Percentiles rank a stretch among this genome's conserved stretches.
phyloP scores from a whole-genome alignment of 768 basidiomycete genomes.

The Exsudoporus frostii region DNA sequence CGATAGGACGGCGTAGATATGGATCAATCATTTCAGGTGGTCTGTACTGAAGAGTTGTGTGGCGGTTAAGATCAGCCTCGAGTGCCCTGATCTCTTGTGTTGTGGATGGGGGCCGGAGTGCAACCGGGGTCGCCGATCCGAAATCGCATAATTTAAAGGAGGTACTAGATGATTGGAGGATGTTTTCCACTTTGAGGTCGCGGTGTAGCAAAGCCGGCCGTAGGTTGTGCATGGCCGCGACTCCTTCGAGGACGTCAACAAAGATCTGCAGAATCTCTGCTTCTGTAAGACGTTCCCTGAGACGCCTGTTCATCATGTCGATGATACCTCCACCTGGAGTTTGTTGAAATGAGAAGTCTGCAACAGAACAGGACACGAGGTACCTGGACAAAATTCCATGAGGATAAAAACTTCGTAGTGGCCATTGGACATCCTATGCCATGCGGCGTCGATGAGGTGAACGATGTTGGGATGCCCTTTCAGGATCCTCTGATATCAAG shows the following conservation, averaged over 20 bases:
- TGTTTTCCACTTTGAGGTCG: conserved; percentile 99
- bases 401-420: conserved; percentile 95
- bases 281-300: conserved; percentile 92
- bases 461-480: conserved; percentile 95
- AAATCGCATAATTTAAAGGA: conserved; percentile 98
- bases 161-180: conserved; percentile 80
- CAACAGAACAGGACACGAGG: conserved; percentile 14
- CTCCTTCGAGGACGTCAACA: conserved; percentile 94
- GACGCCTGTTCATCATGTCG: conserved; percentile 98
- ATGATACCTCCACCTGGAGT: conserved; percentile 90
- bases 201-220: conserved; percentile 90
- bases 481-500: conserved; percentile 66
- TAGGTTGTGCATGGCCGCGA: conserved; percentile 94
- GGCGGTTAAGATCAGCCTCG: conserved; percentile 88
- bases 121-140: conserved; percentile 82
- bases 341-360: conserved; percentile 8
- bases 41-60: conserved; percentile 95
- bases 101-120: conserved; percentile 65
- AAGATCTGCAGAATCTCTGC: conserved; percentile 97
- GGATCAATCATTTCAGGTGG: conserved; percentile 99
- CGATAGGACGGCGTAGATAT: conserved; percentile 75
- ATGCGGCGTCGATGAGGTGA: conserved; percentile 92
- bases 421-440: conserved; percentile 79
- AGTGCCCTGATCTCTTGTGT: conserved; percentile 82
- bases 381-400: conserved; percentile 96